Evolutionary conservation across 2,329 filamentous ascomycete genomes (phyloP), one percentile per base, ranked within the genome.

Genomic region (Ophiostoma sp.): DNA sequence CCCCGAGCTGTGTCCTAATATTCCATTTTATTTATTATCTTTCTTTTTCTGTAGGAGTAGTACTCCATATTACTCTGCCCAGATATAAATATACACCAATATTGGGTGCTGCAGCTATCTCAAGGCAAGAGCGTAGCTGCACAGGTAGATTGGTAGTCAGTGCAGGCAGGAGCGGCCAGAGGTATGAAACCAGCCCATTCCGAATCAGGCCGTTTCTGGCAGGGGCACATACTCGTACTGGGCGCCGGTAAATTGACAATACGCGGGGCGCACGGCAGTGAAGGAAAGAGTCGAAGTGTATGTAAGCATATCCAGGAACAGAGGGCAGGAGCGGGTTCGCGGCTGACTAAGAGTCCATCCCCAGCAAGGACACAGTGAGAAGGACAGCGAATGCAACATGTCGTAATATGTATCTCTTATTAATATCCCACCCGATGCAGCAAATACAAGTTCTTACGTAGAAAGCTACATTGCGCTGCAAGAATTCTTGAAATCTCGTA

Each of bases 381-480:
- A 27, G 1, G 27, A 27, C 27, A 27, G 27, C 27, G 27, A 40
- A 60, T 60, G 55, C 55, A 60, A 60, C 55, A 11, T 60, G 27
- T 3, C 42, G 42, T 44, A 27, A 27, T 27, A 27, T 27, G 27
- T 27, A 27, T 27, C 27, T 27, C 27, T 27, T 27, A 1, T 27
- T n/a, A n/a, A 27, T 27, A 27, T 27, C 27, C 27, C 27, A 27
- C 27, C 27, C 49, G 12, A 44, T 49, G 47, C 45, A 44, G 42
- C 27, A 18, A 49, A 49, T 49, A 16, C 47, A 49, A 49, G 47
- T 49, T 49, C 16, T 49, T 49, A 7, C 47, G 47, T 49, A 14
- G 47, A n/a, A 49, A 49, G 47, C 47, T n/a, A 49, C 47, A 49
- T n/a, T 49, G 14, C 47, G 49, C 49, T 55, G 49, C 49, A 55